A percentile compares a stretch with the other conserved stretches of the same genome.
These are phyloP conservation scores for Apium graveolens DNA, from an alignment of 129 eudicot species.

Conservation along the genomic window DNA sequence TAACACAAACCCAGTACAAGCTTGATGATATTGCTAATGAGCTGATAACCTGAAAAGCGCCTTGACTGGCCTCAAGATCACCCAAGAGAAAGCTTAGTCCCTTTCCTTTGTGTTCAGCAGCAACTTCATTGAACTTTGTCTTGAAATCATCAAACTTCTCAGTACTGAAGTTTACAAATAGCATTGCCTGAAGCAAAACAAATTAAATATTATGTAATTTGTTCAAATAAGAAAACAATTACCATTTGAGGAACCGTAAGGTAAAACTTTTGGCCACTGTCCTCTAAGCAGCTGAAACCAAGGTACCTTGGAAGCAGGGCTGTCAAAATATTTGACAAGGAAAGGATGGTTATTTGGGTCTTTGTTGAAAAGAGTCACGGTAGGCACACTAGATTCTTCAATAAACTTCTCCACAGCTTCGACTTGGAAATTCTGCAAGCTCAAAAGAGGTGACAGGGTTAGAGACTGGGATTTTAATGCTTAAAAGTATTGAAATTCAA, in stretches of 20 bases:
- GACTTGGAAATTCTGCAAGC: slow-evolving; percentile 49
- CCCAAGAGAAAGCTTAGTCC: slow-evolving; percentile 55
- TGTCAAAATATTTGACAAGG: slow-evolving; percentile 43
- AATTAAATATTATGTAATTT: not conserved
- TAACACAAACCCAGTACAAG: not conserved
- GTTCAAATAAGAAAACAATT: not conserved
- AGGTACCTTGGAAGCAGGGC: slow-evolving; percentile 49
- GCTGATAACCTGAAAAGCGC: slow-evolving; percentile 92
- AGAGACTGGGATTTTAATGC: not conserved
- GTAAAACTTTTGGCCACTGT: not conserved
- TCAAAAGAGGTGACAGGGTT: not conserved
- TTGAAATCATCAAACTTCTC: slow-evolving; percentile 40
- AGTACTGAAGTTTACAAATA: slow-evolving; percentile 51
- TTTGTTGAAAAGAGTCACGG: slow-evolving; percentile 41
- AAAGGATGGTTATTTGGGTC: slow-evolving; percentile 56
- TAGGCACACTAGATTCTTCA: slow-evolving; percentile 47
- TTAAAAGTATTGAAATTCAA: not conserved
- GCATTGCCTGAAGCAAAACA: slow-evolving; percentile 39
- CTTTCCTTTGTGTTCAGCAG: slow-evolving; percentile 54
- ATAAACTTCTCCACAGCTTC: slow-evolving; percentile 74
- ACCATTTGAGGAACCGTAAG: not conserved
- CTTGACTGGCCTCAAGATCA: slow-evolving; percentile 53
- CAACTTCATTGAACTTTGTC: slow-evolving; percentile 44
- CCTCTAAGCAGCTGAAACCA: not conserved
- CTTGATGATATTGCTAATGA: slow-evolving; percentile 15